Evolutionary conservation across 2,329 filamentous ascomycete species (phyloP), one percentile per base, ranked within the genome.

Genomic region (Xylariomycetidae sp.): DNA sequence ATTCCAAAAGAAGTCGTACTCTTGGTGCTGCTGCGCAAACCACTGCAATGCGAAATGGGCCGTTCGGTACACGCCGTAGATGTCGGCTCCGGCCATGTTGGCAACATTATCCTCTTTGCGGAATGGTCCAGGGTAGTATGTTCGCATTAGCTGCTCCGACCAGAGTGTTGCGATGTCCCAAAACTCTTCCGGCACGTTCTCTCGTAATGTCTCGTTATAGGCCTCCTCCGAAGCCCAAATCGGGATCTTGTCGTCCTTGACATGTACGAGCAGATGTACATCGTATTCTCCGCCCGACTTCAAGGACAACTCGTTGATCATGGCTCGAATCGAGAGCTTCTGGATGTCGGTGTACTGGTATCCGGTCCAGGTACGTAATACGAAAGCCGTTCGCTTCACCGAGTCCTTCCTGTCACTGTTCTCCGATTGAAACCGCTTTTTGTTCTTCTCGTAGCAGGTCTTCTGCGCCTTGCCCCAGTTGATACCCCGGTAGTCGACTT

Each of bases 311-410:
- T 85, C 80, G 10, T 76, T 70, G 25, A 85, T 70, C 43, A 85
- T 58, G 6, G 80, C 72, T 17, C 80, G 76, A 27, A 85, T 57
- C 43, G 78, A 79, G 49, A 84, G 61, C 30, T 82, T 64, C 41
- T 81, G 76, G 51, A 82, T 76, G 2, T 72, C 61, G 13, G 72
- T 77, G 48, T 82, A 85, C 7, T 72, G 46, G 49, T 76, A 82
- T 44, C 77, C 74, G 41, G 62, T 67, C 79, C 79, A 84, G 1
- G 79, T 83, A 13, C 80, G 70, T 28, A 85, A 72, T 3, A 84
- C 59, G 12, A 83, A 67, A 4, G 75, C 79, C 3, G 74, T 79
- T 16, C 78, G 68, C 2, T 48, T 38, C 8, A 53, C 19, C 12
- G 29, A 25, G 26, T 51, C 50, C 39, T 48, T 49, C 20, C 23